Conservation (phyloP, 2,329 filamentous ascomycete species). For the Verticillium nonalfalfae region DNA sequence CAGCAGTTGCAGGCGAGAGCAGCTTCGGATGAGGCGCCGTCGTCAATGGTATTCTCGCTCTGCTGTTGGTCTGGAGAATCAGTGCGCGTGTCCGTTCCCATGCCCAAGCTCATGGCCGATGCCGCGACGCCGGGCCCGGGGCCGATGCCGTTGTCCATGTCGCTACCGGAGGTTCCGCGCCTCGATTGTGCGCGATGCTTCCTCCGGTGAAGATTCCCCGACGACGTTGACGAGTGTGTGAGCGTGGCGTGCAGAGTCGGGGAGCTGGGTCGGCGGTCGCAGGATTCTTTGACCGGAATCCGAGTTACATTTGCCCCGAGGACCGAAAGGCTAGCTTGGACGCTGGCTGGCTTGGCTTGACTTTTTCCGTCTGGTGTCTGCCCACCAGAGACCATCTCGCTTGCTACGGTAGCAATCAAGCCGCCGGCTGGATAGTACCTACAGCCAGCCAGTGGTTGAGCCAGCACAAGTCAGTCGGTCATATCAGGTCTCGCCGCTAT, state of each 20-base stretch:
- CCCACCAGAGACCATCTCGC: too few relatives aligned
- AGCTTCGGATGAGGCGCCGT: not conserved
- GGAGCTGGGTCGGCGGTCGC: not conserved
- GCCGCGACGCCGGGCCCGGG: not conserved
- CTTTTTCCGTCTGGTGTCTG: too few relatives aligned
- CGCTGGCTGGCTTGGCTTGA: too few relatives aligned
- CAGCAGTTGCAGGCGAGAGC: conserved; percentile 9
- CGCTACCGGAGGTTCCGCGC: not conserved
- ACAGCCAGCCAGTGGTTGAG: not conserved
- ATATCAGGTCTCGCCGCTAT: not conserved
- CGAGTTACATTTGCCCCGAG: not conserved
- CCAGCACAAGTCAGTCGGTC: not conserved
- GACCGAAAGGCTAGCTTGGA: not conserved
- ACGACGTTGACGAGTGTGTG: not conserved
- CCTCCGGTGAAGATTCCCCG: not conserved
- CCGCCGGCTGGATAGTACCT: not conserved
- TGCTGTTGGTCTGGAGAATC: not conserved
- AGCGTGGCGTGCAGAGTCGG: not conserved
- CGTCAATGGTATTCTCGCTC: not conserved
- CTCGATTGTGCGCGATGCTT: not conserved
- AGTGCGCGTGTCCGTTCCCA: not conserved
- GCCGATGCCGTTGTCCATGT: not conserved
- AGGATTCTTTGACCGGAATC: not conserved
- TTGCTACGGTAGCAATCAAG: too few relatives aligned
- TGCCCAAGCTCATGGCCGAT: not conserved